Evolutionary conservation across 371 early-diverging fungal species (phyloP).

Genomic region (Lichtheimia ramosa): DNA sequence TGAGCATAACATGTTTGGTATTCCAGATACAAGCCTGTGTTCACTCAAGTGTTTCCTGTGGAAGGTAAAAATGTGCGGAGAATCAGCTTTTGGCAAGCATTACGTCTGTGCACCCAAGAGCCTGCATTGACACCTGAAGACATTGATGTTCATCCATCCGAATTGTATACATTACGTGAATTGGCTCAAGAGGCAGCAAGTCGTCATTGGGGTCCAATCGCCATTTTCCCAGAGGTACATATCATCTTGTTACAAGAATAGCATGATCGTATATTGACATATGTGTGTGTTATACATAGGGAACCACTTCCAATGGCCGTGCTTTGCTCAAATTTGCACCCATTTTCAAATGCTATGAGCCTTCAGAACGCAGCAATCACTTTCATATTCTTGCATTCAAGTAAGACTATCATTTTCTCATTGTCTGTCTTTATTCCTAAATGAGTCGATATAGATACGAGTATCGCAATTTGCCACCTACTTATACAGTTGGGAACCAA

Average conservation of each 20-base stretch:
- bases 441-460: constrained; percentile 53
- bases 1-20: not conserved
- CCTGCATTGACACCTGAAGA: constrained; percentile 39
- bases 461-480: constrained; percentile 65
- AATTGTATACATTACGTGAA: constrained; percentile 47
- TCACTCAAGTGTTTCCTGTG: constrained; percentile 63
- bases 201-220: constrained; percentile 64
- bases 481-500: constrained; percentile 66
- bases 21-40: constrained; percentile 66
- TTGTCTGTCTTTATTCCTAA: not conserved
- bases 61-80: constrained; percentile 47
- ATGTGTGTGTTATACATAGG: constrained; percentile 29
- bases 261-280: too few species aligned
- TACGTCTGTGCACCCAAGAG: constrained; percentile 44
- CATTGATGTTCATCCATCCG: constrained; percentile 10
- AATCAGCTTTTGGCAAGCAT: constrained; percentile 62
- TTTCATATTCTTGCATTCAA: constrained; percentile 72
- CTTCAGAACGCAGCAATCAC: constrained; percentile 50
- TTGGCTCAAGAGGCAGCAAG: constrained; percentile 50
- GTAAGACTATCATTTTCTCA: constrained; percentile 37
- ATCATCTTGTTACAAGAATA: not conserved
- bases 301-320: constrained; percentile 87
- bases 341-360: constrained; percentile 57
- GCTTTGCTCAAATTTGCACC: constrained; percentile 78
- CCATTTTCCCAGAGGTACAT: constrained; percentile 79